phyloP scores from a whole-genome alignment of 306 rosid genomes.

The Lotus japonicus region DNA sequence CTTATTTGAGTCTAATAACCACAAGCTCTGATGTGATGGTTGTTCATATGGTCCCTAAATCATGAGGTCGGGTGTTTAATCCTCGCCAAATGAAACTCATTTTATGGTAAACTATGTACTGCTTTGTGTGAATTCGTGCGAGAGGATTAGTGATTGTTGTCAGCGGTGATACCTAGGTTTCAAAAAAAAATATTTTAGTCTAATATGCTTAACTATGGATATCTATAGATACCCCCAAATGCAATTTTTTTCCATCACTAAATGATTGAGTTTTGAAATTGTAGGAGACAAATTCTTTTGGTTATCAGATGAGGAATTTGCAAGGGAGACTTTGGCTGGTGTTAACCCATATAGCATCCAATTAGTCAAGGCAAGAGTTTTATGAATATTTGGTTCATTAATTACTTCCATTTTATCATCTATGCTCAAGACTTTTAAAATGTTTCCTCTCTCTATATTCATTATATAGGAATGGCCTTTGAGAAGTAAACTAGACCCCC shows the following conservation, averaged over 20 bases:
- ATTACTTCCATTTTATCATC: background rate
- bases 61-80: no score
- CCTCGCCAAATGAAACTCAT: no score
- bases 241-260: background rate
- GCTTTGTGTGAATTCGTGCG: no score
- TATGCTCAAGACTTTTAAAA: background rate
- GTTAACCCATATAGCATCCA: conserved; percentile 39
- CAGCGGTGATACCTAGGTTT: no score
- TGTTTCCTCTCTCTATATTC: background rate
- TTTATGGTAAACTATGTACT: no score
- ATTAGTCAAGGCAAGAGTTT: conserved; percentile 29
- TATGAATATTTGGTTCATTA: background rate
- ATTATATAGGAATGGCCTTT: conserved; percentile 42
- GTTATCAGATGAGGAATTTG: conserved; percentile 70
- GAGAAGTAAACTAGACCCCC: conserved; percentile 32
- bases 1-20: no score
- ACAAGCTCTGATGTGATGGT: no score
- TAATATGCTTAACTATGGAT: no score
- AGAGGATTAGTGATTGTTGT: no score
- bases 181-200: no score
- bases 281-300: conserved; percentile 79
- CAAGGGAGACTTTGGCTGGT: conserved; percentile 51
- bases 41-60: no score
- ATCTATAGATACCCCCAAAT: no score
- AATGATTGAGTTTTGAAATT: background rate